phyloP scores from a whole-genome alignment of 768 basidiomycete genomes.

The Mycena chlorophos region DNA sequence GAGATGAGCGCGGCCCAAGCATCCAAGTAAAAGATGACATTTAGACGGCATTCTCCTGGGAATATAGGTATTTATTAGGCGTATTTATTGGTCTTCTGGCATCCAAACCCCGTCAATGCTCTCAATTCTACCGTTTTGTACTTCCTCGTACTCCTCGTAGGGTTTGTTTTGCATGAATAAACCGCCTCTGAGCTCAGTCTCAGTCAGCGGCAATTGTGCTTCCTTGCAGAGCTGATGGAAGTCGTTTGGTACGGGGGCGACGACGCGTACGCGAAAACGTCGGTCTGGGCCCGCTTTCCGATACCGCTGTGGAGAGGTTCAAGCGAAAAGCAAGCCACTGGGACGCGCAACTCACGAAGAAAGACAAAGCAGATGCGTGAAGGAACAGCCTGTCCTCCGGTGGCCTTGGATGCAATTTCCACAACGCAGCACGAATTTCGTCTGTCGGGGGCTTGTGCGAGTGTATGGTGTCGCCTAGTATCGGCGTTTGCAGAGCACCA shows the following conservation, averaged over 20 bases:
- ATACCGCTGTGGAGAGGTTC: constrained; percentile 45
- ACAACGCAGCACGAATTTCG: constrained; percentile 25
- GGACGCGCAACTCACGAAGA: constrained; percentile 44
- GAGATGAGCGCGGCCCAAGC: constrained; percentile 31
- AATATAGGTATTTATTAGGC: not conserved
- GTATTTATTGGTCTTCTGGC: constrained; percentile 8
- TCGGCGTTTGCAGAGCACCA: constrained; percentile 52
- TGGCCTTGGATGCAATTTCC: constrained; percentile 22
- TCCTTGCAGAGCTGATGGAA: constrained; percentile 54
- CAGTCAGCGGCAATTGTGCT: constrained; percentile 42
- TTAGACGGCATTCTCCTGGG: no score
- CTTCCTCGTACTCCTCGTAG: constrained; percentile 41
- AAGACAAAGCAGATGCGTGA: constrained; percentile 58
- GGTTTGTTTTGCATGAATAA: constrained; percentile 29
- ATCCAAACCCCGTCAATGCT: constrained; percentile 41
- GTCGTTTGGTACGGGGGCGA: constrained; percentile 57
- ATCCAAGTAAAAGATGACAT: constrained; percentile 9
- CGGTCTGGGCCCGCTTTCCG: constrained; percentile 43
- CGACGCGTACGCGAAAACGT: constrained; percentile 52
- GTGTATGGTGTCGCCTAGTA: constrained; percentile 62
- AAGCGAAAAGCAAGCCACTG: not conserved
- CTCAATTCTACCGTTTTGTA: constrained; percentile 33
- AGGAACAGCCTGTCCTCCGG: constrained; percentile 56
- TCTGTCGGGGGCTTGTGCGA: constrained; percentile 37
- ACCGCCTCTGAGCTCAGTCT: constrained; percentile 42